Conservation (phyloP, 1,284 basidiomycete species). For the Boletus smithii region DNA sequence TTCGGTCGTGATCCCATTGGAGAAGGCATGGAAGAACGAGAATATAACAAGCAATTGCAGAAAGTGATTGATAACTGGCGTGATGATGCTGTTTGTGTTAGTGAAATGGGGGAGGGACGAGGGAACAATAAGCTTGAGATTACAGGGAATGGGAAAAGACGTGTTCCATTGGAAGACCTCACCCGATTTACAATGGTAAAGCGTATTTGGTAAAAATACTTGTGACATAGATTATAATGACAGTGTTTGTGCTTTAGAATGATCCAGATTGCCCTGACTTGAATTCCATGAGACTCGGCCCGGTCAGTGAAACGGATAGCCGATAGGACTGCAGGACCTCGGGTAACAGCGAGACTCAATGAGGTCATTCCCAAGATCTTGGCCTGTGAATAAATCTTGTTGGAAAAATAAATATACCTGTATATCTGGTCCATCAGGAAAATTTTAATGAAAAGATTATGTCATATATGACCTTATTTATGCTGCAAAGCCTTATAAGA, state of each 20-base stretch:
- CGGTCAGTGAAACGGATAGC: background rate
- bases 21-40: constrained; percentile 81
- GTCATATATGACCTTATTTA: too few relatives aligned
- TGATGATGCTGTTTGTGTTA: constrained; percentile 65
- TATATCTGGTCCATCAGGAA: too few relatives aligned
- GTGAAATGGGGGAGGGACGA: constrained; percentile 62
- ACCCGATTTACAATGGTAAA: constrained; percentile 94
- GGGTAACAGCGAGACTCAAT: background rate
- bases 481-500: too few relatives aligned
- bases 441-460: too few relatives aligned
- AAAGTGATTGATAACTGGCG: constrained; percentile 62
- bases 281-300: too few relatives aligned
- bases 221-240: background rate
- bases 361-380: too few relatives aligned
- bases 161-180: constrained; percentile 77
- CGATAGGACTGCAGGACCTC: background rate
- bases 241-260: background rate
- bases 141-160: constrained; percentile 48
- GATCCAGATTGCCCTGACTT: background rate
- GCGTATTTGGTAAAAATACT: constrained; percentile 71
- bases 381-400: too few relatives aligned
- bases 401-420: too few relatives aligned
- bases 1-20: constrained; percentile 85
- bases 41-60: constrained; percentile 78
- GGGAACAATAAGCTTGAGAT: constrained; percentile 18